Percentiles rank a stretch among this genome's conserved stretches.
These are phyloP conservation scores for Diaporthe sp. DNA, from an alignment of 2,329 filamentous ascomycete species.

Conservation along the genomic window DNA sequence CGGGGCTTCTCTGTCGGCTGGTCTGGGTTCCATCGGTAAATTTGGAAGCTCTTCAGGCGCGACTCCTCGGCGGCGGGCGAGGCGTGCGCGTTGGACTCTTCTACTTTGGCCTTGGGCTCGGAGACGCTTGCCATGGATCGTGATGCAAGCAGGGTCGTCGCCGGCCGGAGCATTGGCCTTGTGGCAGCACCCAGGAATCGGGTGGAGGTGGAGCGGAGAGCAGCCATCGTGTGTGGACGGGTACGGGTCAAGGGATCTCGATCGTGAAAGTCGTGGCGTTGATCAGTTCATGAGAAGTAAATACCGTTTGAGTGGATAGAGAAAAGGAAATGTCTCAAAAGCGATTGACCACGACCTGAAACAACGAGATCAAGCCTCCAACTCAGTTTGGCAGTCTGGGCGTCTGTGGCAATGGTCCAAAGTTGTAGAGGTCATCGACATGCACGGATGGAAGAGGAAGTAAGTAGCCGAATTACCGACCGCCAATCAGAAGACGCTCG, in stretches of 20 bases:
- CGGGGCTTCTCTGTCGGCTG: conserved; percentile 90
- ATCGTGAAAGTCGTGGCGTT: conserved; percentile 17
- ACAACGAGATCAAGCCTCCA: conserved; percentile 25
- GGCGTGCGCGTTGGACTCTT: conserved; percentile 36
- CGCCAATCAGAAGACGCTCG: conserved; percentile 19
- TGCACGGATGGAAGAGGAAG: conserved; percentile 6
- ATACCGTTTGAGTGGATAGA: neutral
- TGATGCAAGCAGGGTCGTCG: conserved; percentile 51
- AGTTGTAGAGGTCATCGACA: conserved; percentile 33
- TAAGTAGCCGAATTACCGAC: conserved; percentile 37
- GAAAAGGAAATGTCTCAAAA: neutral
- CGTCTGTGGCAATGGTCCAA: conserved; percentile 31
- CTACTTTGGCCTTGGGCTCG: conserved; percentile 58
- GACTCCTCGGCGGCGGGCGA: conserved; percentile 72
- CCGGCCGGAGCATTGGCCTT: conserved; percentile 58
- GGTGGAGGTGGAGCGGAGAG: conserved; percentile 71
- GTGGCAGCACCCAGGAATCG: conserved; percentile 64
- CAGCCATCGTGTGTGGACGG: conserved; percentile 63
- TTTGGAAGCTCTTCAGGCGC: conserved; percentile 92
- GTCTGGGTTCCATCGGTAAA: conserved; percentile 99
- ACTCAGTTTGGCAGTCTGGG: conserved; percentile 13
- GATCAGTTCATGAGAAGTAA: conserved; percentile 4
- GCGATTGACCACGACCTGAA: neutral
- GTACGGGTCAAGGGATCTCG: conserved; percentile 16
- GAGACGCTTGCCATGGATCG: conserved; percentile 70